Base-by-base conservation (phyloP, 331 rosid species). In the Acacia pycnantha region DNA sequence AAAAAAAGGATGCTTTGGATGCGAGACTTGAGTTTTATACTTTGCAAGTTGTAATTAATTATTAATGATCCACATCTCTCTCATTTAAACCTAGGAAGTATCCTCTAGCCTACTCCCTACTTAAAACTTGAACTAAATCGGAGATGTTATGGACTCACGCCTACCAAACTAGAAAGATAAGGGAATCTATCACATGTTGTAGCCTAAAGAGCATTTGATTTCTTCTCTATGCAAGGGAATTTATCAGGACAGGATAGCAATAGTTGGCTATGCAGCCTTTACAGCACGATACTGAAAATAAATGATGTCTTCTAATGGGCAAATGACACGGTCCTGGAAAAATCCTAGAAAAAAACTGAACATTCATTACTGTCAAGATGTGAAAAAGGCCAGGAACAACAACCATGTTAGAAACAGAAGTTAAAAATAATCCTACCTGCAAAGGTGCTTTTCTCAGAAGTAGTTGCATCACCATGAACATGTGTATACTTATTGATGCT, bases 371-470 rank as follows among this genome's bases (percentile, higher is more conserved):
- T 18, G 48, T 69, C 19, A 61, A 56, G 8, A 86, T 37, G 50
- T 50, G 24, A 76, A 73, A 61, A 73, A 75, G 11, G 50, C 46
- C 31, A 74, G 44, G 61, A 70, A 19, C 5, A 72, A n/a, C 46
- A 72, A 19, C 26, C 50, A 64, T 53, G 51, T 31, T 47, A 21
- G 35, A 48, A 76, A 31, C 29, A n/a, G 3, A 81, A 24, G 24
- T 58, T 76, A 77, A 44, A 54, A 27, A 76, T 37, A 48, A 81
- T 85, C 93, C 71, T 85, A 90, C 98, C 97, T 84, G 88, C 68
- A 71, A n/a, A 66, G 24, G 67, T 78, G 77, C 35, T 83, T 41
- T 75, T 74, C 77, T 85, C 80, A 44, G 85, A 88, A 77, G 78
- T 68, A 79, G 79, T 69, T 64, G 86, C 84, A 87, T 82, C 88